Evolutionary conservation across 371 early-diverging fungal species (phyloP), one percentile per base, ranked within the genome.

Genomic region (Mucor lusitanicus): DNA sequence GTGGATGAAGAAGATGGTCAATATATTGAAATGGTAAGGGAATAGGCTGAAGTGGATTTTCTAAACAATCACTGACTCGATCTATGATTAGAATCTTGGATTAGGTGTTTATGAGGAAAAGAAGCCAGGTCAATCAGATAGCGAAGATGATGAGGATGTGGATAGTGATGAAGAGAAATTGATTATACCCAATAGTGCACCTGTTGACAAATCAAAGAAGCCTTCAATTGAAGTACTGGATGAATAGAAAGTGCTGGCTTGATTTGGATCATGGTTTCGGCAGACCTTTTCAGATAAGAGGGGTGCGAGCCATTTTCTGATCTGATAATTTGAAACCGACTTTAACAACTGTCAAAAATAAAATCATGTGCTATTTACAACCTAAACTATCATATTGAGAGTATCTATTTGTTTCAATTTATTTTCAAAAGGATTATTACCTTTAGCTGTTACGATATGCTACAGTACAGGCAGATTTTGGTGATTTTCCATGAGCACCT

Each of bases 1-100:
- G 75, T 88, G 3, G 73, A 84, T 8, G 75, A 84, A 6, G 75
- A 85, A 15, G 68, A 75, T 2, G 74, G 68, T 7, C 89, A 83
- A 70, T 88, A 87, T 60, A 88, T 88, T 54, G 88, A 88, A 64
- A 88, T 88, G 88, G 88, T 82, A 74, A 57, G 12, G 19, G 3
- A 19, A 23, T 3, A 17, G 15, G 1, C 0, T 27, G 4, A 3
- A 5, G 25, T 23, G 13, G 1, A 12, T 6, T 25, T 25, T 27
- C 1, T 25, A 53, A 5, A 27, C 23, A 6, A 3, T 12, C 15
- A 21, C 9, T 46, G 32, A 46, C 58, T 21, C 3, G 12, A 2
- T 17, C 6, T n/a, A 4, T 30, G 11, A 15, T 3, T 42, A 82
- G 82, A 82, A 88, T 64, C 76, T 88, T 15, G 88, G 88, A 5